Conservation (phyloP, 495 filamentous ascomycete genomes). For the Daldinia vernicosa region DNA sequence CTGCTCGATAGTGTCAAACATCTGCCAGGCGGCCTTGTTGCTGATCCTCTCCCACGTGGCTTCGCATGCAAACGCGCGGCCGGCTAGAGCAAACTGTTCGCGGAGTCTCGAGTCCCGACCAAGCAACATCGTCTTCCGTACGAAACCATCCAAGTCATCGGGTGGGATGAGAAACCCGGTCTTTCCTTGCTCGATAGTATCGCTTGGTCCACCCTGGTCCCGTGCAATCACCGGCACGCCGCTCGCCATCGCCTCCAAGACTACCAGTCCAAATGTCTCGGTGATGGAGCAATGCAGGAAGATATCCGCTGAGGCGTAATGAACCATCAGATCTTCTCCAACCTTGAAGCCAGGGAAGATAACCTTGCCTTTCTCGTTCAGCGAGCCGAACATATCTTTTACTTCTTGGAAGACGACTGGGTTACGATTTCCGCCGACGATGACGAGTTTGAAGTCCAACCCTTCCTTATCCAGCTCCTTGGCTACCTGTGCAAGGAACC, state of each 20-base stretch:
- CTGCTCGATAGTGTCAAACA: constrained; percentile 60
- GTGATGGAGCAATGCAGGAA: constrained; percentile 73
- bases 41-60: constrained; percentile 73
- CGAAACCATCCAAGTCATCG: constrained; percentile 62
- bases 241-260: constrained; percentile 72
- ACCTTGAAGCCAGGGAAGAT: constrained; percentile 67
- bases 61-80: constrained; percentile 61
- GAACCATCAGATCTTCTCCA: constrained; percentile 61
- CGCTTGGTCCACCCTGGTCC: constrained; percentile 70
- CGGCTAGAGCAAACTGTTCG: constrained; percentile 49
- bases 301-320: constrained; percentile 68
- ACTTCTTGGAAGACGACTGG: constrained; percentile 64
- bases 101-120: constrained; percentile 51
- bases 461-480: constrained; percentile 59
- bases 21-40: constrained; percentile 66
- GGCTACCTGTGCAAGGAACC: constrained; percentile 64
- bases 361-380: constrained; percentile 57
- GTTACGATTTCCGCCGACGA: constrained; percentile 71
- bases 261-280: constrained; percentile 72
- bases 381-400: constrained; percentile 57
- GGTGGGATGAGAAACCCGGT: constrained; percentile 67
- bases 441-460: constrained; percentile 65
- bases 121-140: constrained; percentile 54
- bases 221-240: constrained; percentile 70
- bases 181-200: constrained; percentile 64